These are phyloP conservation scores for Agaricus blazei DNA, from an alignment of 768 basidiomycete genomes.

Conservation along the genomic window DNA sequence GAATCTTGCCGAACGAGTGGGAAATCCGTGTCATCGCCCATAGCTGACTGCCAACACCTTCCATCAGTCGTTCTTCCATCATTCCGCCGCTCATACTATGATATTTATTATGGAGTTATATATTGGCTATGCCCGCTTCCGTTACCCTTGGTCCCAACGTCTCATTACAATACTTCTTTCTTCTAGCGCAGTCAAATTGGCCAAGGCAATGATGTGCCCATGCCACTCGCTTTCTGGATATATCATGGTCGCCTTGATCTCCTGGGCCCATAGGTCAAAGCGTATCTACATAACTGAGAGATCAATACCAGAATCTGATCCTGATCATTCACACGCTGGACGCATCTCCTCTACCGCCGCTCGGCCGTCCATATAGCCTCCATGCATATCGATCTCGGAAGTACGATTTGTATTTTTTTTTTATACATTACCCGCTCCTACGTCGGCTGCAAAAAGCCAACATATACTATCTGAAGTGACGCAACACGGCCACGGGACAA, in stretches of 20 bases:
- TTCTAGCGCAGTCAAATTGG: not conserved
- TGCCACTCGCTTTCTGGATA: slow-evolving; percentile 3
- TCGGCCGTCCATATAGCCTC: slow-evolving; percentile 5
- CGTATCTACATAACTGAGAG: not conserved
- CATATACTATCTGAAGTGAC: not conserved
- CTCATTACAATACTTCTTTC: not conserved
- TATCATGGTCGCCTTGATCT: slow-evolving; percentile 6
- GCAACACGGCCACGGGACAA: not conserved
- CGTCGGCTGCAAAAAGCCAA: slow-evolving; percentile 2
- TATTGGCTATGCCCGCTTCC: too few relatives aligned
- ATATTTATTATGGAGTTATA: not conserved
- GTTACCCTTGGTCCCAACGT: too few relatives aligned
- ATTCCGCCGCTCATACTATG: slow-evolving; percentile 11
- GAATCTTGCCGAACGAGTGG: slow-evolving; percentile 7
- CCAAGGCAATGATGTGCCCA: not conserved
- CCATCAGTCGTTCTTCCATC: slow-evolving; percentile 17
- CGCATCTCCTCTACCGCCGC: slow-evolving; percentile 5
- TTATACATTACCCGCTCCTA: slow-evolving; percentile 3
- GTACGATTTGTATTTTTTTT: not conserved
- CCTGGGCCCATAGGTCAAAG: not conserved
- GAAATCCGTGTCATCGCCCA: slow-evolving; percentile 13
- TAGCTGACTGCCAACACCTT: slow-evolving; percentile 10
- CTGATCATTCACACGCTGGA: not conserved
- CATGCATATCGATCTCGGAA: slow-evolving; percentile 9
- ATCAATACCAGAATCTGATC: slow-evolving; percentile 8